phyloP scores from a whole-genome alignment of 306 rosid genomes.

The Lotus japonicus region DNA sequence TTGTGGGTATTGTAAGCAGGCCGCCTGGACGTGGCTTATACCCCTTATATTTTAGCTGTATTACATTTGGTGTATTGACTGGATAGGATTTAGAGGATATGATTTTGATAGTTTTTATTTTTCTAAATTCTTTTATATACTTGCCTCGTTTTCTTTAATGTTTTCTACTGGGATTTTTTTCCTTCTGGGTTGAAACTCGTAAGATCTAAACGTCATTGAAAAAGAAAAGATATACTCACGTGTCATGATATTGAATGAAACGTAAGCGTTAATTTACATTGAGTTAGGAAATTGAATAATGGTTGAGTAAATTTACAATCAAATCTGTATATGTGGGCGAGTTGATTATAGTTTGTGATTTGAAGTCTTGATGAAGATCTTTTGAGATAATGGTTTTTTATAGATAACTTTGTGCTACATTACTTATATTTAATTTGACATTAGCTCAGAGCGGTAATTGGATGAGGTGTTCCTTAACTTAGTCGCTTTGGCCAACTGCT shows the following conservation, averaged over 20 bases:
- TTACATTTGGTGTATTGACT: constrained; percentile 11
- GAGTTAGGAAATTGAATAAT: too few species aligned
- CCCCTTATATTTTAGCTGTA: constrained; percentile 15
- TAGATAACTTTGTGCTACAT: too few species aligned
- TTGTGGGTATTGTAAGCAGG: background rate
- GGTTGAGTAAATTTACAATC: too few species aligned
- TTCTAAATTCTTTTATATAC: background rate
- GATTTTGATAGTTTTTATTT: background rate
- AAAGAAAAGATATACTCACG: background rate
- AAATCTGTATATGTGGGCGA: too few species aligned
- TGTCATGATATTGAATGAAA: background rate
- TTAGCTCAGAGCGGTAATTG: too few species aligned
- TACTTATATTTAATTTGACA: too few species aligned
- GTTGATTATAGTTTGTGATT: too few species aligned
- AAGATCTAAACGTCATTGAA: background rate
- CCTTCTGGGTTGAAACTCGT: background rate
- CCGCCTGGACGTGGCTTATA: background rate
- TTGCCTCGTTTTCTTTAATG: background rate
- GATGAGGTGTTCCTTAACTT: too few species aligned
- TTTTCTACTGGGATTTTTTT: background rate
- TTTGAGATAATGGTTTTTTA: too few species aligned
- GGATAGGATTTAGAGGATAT: constrained; percentile 11
- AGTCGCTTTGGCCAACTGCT: too few species aligned
- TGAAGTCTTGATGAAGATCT: too few species aligned
- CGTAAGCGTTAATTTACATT: background rate